Base-by-base conservation (phyloP, 1,284 basidiomycete genomes). In the Trametes hirsuta region DNA sequence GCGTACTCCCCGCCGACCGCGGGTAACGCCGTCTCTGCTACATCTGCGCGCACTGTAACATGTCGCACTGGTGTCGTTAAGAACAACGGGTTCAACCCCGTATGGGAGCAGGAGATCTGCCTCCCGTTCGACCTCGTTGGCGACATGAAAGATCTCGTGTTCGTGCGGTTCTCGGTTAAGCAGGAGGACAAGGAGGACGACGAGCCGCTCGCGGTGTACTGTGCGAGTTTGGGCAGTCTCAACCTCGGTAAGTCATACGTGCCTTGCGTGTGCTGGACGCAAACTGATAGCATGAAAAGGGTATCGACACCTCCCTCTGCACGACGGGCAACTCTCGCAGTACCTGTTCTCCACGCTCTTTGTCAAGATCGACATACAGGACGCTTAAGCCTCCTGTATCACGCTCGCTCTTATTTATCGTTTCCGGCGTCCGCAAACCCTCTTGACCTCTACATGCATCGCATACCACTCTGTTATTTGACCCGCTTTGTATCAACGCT, bases 291-390 rank as follows among this genome's bases (percentile, higher is more conserved):
- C 12, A 25, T 11, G 18, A 18, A 11, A 66, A 93, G 94, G 95
- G 2, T 97, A 90, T 72, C 87, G 93, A 11, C 93, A 97, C 77
- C 76, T 97, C 15, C 93, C 94, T 0, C 76, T 97, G 48, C 90
- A 93, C 69, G 94, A 97, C 72, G 77, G 83, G 0, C 86, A 93
- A 68, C 84, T 94, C 50, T 90, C 89, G 42, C 90, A 93, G 66
- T 93, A 90, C 69, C 77, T 97, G 47, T 97, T 95, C 74, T 93
- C 94, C 39, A 95, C 93, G 22, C 79, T 97, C 6, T 96, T 96
- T 69, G 89, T 95, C 36, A 74, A 80, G 47, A 78, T 87, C 62
- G 73, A 78, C 45, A 72, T 90, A 56, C 77, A 77, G 37, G 79
- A 82, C 57, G 69, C 63, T 9, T 71, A 58, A 65, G 8, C 22